Base-by-base conservation (phyloP, 257 asterid genomes). In the Solanum paucissectum region DNA sequence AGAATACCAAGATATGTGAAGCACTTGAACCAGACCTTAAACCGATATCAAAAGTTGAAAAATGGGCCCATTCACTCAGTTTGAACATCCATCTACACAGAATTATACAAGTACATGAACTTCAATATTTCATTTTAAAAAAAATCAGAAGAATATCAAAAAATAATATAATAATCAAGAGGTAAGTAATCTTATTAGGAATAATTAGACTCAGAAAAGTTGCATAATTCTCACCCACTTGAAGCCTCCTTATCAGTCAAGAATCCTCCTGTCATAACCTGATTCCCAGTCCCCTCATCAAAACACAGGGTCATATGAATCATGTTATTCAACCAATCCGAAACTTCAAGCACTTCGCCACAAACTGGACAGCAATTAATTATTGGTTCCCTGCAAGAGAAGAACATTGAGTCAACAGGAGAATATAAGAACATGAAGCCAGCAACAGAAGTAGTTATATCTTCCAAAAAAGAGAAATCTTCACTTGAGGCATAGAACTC, bases 191-290 rank as follows among this genome's bases (percentile, higher is more conserved):
- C 25, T 42, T 77, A 77, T 76, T 38, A 40, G 62, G 60, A 77
- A 77, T 42, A 14, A 72, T 44, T 29, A 44, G 20, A 77, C 46
- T 73, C 88, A 20, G 69, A 72, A 68, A 49, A 49, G 66, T 5
- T 71, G 88, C 84, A 23, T 16, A 87, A 90, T 90, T 86, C 94
- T 88, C 89, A 96, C 99, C 99, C 99, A 37, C 94, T 95, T 83
- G 99, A 92, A 91, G 99, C 99, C 94, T 96, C 98, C 93, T 95
- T 96, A 90, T 96, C 99, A 27, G 99, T 97, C 93, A 96, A 94
- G 92, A 97, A 97, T 77, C 99, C 99, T 87, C 99, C 99, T 46
- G 98, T 93, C 99, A 97, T 96, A 90, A 95, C 94, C 94, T 95
- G 96, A 90, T 91, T 93, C 86, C 99, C 99, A 90, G 98, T 97